Conservation (phyloP, 257 asterid genomes). For the Mitragyna speciosa region DNA sequence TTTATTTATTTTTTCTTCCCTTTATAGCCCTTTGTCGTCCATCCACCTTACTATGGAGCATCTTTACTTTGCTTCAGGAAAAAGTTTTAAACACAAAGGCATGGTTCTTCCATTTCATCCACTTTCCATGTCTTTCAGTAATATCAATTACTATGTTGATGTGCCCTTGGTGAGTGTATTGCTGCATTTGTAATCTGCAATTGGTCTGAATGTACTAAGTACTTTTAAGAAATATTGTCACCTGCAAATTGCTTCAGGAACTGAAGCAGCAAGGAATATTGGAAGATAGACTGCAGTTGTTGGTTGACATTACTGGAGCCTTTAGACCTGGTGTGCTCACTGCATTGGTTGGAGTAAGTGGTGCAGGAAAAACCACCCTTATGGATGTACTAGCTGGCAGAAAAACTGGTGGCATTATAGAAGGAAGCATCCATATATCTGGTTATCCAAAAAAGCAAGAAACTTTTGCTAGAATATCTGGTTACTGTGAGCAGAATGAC, state of each 20-base stretch:
- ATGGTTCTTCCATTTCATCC: conserved; percentile 95
- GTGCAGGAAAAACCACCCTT: conserved; percentile 96
- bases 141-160: conserved; percentile 84
- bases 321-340: conserved; percentile 94
- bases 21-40: no score
- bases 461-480: conserved; percentile 94
- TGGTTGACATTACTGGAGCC: conserved; percentile 80
- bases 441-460: conserved; percentile 90
- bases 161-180: conserved; percentile 68
- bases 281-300: conserved; percentile 71
- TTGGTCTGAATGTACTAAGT: conserved; percentile 10
- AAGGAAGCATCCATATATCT: conserved; percentile 77
- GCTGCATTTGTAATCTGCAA: conserved; percentile 18
- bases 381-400: conserved; percentile 98
- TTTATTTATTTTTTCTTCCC: not conserved
- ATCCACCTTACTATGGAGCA: no score
- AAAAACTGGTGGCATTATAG: conserved; percentile 87
- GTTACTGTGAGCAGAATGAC: conserved; percentile 94
- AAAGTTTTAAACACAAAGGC: conserved; percentile 73
- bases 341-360: conserved; percentile 93
- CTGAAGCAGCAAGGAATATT: conserved; percentile 84
- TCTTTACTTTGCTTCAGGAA: conserved; percentile 48
- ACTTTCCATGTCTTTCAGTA: conserved; percentile 83
- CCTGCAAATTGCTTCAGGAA: conserved; percentile 50
- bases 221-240: not conserved